Conservation (phyloP, 768 basidiomycete species). For the Auricularia cornea region DNA sequence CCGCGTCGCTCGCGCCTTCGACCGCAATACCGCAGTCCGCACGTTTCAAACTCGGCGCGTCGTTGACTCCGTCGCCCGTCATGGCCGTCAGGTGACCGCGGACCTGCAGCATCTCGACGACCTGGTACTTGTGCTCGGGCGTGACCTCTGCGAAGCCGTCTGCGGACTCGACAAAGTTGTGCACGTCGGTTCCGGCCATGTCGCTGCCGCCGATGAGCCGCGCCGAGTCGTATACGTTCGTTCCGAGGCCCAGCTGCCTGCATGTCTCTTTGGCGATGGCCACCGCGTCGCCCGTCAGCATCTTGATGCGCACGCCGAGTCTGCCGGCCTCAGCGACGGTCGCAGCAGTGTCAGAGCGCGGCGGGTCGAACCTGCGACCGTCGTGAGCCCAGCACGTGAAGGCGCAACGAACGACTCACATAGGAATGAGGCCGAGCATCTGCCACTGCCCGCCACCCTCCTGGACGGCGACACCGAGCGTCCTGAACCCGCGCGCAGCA, state of each 20-base stretch:
- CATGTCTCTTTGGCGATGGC: slow-evolving; percentile 42
- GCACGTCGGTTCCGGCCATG: slow-evolving; percentile 34
- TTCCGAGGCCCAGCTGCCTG: slow-evolving; percentile 35
- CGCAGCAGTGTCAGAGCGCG: slow-evolving; percentile 34
- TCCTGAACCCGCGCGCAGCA: slow-evolving; percentile 37
- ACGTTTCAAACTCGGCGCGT: slow-evolving; percentile 28
- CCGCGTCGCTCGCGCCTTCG: slow-evolving; percentile 35
- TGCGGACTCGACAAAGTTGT: slow-evolving; percentile 37
- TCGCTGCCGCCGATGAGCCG: slow-evolving; percentile 33
- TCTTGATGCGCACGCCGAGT: slow-evolving; percentile 40
- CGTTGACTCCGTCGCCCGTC: slow-evolving; percentile 33
- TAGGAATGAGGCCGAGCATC: slow-evolving; percentile 34
- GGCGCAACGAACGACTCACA: slow-evolving; percentile 12
- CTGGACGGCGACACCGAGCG: slow-evolving; percentile 38
- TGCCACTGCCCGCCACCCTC: slow-evolving; percentile 36
- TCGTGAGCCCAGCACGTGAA: neutral
- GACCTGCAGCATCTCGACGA: slow-evolving; percentile 32
- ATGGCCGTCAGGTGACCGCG: slow-evolving; percentile 36
- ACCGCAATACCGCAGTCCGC: slow-evolving; percentile 33
- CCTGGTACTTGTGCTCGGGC: slow-evolving; percentile 35
- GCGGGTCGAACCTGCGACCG: slow-evolving; percentile 34
- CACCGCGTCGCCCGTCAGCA: slow-evolving; percentile 44
- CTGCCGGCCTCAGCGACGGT: slow-evolving; percentile 36
- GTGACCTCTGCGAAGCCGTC: slow-evolving; percentile 45
- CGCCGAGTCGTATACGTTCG: slow-evolving; percentile 39